phyloP scores from a whole-genome alignment of 176 grass and related monocot species.

The Zea mays region DNA sequence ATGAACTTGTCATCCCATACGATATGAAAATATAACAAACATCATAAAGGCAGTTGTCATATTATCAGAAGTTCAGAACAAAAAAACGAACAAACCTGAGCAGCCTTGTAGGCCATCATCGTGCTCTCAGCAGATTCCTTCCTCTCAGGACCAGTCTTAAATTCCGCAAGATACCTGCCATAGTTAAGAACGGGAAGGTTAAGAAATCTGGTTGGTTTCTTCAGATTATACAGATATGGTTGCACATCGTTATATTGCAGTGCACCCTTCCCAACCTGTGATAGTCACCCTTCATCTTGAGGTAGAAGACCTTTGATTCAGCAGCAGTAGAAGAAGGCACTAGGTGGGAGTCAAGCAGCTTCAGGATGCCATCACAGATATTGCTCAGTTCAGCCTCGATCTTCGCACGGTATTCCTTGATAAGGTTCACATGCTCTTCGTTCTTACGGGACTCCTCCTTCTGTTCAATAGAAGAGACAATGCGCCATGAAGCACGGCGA shows the following conservation, averaged over 20 bases:
- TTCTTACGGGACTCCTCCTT: conserved; percentile 86
- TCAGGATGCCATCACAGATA: conserved; percentile 78
- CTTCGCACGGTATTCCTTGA: conserved; percentile 85
- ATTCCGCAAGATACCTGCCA: conserved; percentile 84
- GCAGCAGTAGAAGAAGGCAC: conserved; percentile 69
- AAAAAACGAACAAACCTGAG: conserved; percentile 60
- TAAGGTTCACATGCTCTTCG: conserved; percentile 63
- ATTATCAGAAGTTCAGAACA: neutral
- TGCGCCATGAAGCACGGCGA: conserved; percentile 87
- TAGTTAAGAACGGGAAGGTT: neutral
- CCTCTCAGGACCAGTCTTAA: conserved; percentile 65
- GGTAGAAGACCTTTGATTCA: conserved; percentile 86
- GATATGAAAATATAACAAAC: neutral
- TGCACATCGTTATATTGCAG: neutral
- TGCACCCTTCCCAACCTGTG: conserved; percentile 58
- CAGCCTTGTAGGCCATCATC: conserved; percentile 73
- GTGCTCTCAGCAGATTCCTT: conserved; percentile 81
- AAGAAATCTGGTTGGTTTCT: conserved; percentile 13
- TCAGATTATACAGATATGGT: neutral
- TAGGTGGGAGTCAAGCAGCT: conserved; percentile 78
- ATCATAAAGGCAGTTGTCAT: neutral
- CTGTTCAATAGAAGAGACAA: conserved; percentile 89
- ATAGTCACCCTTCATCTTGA: conserved; percentile 97
- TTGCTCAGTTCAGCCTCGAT: conserved; percentile 83
- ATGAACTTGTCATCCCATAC: neutral